A percentile compares a stretch with the other conserved stretches of the same genome.
These are phyloP conservation scores for Colletotrichum salicis DNA, from an alignment of 2,329 filamentous ascomycete species.

Conservation along the genomic window DNA sequence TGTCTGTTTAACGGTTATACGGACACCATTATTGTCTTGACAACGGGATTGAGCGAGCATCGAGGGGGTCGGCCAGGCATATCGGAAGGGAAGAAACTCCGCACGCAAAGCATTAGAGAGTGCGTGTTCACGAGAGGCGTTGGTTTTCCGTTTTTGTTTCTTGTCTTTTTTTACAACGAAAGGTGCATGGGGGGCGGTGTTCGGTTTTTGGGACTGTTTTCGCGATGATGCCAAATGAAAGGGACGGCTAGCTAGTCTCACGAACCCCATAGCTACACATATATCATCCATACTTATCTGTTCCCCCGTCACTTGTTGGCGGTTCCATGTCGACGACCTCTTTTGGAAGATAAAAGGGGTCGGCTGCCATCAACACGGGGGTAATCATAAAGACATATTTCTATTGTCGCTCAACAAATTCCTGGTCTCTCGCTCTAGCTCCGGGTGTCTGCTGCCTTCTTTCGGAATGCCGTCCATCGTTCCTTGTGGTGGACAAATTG, in stretches of 20 bases:
- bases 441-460: background rate
- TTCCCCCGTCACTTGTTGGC: slow-evolving; percentile 15
- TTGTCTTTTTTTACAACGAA: slow-evolving; percentile 15
- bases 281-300: slow-evolving; percentile 19
- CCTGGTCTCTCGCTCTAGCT: background rate
- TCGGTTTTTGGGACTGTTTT: slow-evolving; percentile 33
- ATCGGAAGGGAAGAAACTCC: slow-evolving; percentile 10
- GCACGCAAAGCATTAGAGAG: slow-evolving; percentile 13
- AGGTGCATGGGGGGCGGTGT: slow-evolving; percentile 33
- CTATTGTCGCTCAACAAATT: background rate
- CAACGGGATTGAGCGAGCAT: slow-evolving; percentile 33
- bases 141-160: slow-evolving; percentile 2
- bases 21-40: slow-evolving; percentile 17
- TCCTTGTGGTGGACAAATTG: background rate
- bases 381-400: slow-evolving; percentile 13
- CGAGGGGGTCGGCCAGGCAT: slow-evolving; percentile 3
- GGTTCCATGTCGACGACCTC: background rate
- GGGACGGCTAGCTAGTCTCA: slow-evolving; percentile 35
- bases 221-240: slow-evolving; percentile 32
- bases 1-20: slow-evolving; percentile 22
- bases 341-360: background rate
- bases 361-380: slow-evolving; percentile 3
- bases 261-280: slow-evolving; percentile 28
- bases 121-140: slow-evolving; percentile 32
- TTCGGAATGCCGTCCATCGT: background rate